Evolutionary conservation across 768 basidiomycete genomes (phyloP).

Genomic region (Leccinum rimulosum): DNA sequence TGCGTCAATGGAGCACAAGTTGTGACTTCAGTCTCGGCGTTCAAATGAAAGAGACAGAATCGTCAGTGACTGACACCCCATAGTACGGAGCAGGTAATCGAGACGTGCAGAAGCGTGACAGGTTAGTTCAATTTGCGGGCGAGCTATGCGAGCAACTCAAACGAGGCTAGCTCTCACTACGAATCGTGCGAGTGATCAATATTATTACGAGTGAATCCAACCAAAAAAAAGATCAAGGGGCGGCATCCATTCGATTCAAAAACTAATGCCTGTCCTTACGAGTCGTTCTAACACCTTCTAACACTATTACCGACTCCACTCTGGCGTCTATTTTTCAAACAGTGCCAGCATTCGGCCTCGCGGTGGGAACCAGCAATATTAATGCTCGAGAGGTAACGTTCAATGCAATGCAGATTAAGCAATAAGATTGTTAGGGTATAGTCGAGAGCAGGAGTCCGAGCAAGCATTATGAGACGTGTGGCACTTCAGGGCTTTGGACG

Average conservation of each 20-base stretch:
- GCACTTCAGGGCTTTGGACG: constrained; percentile 35
- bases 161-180: too few relatives aligned
- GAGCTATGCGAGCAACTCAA: too few relatives aligned
- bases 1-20: neutral
- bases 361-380: neutral
- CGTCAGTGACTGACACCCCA: neutral
- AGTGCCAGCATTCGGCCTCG: neutral
- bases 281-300: neutral
- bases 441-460: neutral
- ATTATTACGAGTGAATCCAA: neutral
- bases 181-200: neutral
- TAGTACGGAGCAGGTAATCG: too few relatives aligned
- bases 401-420: constrained; percentile 14
- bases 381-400: neutral
- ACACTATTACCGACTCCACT: neutral
- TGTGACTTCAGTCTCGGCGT: neutral
- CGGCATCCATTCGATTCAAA: neutral
- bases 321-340: neutral
- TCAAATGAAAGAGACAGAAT: neutral
- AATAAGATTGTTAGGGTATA: constrained; percentile 11
- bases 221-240: neutral
- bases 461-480: neutral
- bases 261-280: neutral
- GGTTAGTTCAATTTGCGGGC: too few relatives aligned
- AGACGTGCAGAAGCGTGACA: too few relatives aligned